phyloP scores from a whole-genome alignment of 2,329 filamentous ascomycete species.

The Grosmannia penicillata region DNA sequence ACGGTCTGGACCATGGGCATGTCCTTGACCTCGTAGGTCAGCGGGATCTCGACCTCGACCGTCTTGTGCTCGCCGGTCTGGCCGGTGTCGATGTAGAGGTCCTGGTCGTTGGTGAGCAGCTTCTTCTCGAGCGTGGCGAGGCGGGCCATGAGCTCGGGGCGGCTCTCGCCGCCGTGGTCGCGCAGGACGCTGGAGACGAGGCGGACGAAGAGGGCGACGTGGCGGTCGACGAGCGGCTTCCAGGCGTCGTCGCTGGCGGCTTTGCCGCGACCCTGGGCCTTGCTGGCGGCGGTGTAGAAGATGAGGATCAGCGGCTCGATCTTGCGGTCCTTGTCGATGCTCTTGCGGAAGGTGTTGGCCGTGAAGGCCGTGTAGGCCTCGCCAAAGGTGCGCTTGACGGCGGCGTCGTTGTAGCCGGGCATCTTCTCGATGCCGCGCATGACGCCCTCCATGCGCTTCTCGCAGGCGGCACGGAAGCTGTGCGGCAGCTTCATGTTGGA shows the following conservation, averaged over 20 bases:
- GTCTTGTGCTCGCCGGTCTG: conserved; percentile 48
- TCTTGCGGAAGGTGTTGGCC: conserved; percentile 73
- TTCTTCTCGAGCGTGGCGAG: conserved; percentile 81
- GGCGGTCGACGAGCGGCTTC: conserved; percentile 84
- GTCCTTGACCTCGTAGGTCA: conserved; percentile 88
- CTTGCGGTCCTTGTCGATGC: conserved; percentile 84
- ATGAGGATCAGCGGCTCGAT: conserved; percentile 89
- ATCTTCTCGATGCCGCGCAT: conserved; percentile 69
- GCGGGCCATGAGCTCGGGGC: conserved; percentile 67
- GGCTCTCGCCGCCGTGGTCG: conserved; percentile 73
- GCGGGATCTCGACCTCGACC: conserved; percentile 67
- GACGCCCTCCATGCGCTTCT: conserved; percentile 67
- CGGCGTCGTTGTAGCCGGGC: conserved; percentile 79
- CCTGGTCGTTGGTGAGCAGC: conserved; percentile 83
- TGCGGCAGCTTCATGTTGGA: conserved; percentile 46
- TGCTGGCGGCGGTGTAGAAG: conserved; percentile 89
- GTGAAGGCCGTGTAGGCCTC: conserved; percentile 90
- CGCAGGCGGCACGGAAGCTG: conserved; percentile 34
- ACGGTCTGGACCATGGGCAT: conserved; percentile 90
- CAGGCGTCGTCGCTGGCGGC: conserved; percentile 68
- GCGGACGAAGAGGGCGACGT: conserved; percentile 87
- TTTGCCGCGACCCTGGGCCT: conserved; percentile 65
- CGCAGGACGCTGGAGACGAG: conserved; percentile 67
- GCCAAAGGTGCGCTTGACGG: conserved; percentile 86
- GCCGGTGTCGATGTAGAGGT: conserved; percentile 52